Evolutionary conservation across 1,139 yeast species (phyloP).

Genomic region (Candida pseudocylindracea): DNA sequence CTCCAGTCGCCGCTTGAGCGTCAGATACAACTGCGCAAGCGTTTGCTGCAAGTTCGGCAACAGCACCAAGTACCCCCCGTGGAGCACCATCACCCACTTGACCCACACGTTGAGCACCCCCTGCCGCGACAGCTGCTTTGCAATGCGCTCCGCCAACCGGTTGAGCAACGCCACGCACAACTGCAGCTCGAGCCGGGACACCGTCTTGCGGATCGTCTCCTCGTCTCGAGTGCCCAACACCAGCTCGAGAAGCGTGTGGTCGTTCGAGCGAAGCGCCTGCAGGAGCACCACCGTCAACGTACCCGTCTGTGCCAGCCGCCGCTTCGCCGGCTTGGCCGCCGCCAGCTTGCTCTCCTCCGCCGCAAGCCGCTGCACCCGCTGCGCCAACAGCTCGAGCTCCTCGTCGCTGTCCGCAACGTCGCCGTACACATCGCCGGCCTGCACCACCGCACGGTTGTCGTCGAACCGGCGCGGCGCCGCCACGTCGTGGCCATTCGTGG

Average conservation of each 20-base stretch:
- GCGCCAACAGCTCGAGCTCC: slow-evolving; percentile 42
- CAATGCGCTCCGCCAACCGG: slow-evolving; percentile 62
- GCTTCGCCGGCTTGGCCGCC: slow-evolving; percentile 7
- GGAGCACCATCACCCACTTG: slow-evolving; percentile 78
- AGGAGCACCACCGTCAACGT: slow-evolving; percentile 44
- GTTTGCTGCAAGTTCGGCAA: slow-evolving; percentile 48
- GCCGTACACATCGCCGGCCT: slow-evolving; percentile 37
- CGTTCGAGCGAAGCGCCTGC: slow-evolving; percentile 54
- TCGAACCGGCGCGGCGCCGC: slow-evolving; percentile 51
- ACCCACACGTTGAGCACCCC: slow-evolving; percentile 53
- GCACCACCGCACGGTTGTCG: slow-evolving; percentile 44
- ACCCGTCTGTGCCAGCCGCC: slow-evolving; percentile 25
- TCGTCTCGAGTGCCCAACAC: slow-evolving; percentile 65
- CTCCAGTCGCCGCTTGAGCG: slow-evolving; percentile 50
- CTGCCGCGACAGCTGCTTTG: slow-evolving; percentile 17
- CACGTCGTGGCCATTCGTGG: slow-evolving; percentile 36
- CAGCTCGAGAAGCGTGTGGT: slow-evolving; percentile 51
- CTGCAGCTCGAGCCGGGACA: slow-evolving; percentile 44
- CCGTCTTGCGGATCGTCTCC: slow-evolving; percentile 46
- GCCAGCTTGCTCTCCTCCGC: slow-evolving; percentile 7
- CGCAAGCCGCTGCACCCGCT: slow-evolving; percentile 23
- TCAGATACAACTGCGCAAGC: slow-evolving; percentile 56
- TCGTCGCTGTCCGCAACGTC: slow-evolving; percentile 18
- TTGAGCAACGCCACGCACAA: slow-evolving; percentile 61
- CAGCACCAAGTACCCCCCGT: slow-evolving; percentile 58